Evolutionary conservation across 495 filamentous ascomycete genomes (phyloP), one percentile per base, ranked within the genome.

Genomic region (Penicillium waksmanii): DNA sequence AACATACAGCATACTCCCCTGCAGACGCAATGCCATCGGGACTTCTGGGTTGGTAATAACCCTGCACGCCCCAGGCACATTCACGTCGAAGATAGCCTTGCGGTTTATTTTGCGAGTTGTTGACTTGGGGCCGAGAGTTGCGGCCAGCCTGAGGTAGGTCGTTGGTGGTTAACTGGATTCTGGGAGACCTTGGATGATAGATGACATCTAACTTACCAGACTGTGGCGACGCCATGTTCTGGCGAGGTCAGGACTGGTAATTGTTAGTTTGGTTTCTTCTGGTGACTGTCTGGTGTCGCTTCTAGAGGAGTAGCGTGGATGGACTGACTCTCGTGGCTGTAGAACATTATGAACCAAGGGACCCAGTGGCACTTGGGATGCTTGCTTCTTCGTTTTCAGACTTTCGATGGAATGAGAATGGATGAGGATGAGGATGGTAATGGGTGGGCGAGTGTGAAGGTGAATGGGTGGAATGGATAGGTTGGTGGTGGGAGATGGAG

Each of bases 141-240:
- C 96, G 34, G 96, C 89, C 8, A 98, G 83, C 95, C 93, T 97
- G 61, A 8, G 25, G 5, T 56, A 8, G 34, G 50, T 40, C 47
- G 23, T 34, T 33, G 5, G 53, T 23, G 59, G 23, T 23, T 23
- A 23, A 38, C 47, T 25, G 17, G 36, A 10, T 27, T 17, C 15
- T 46, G 13, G 17, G 17, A 8, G 27, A 31, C 3, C 6, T 9
- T 31, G 27, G 31, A 56, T 27, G 7, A 10, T 40, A 11, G 12
- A 15, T 17, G 47, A 18, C 27, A 5, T 50, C 5, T 12, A 8
- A 9, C 56, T 53, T 80, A 96, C 93, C 95, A 98, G 51, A 98
- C 87, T 2, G 94, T 97, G 4, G 94, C 91, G 55, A 98, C 91
- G 31, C 95, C 95, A 79, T 96, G 88, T 68, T 92, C 88, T 43